Evolutionary conservation across 192 early-diverging fungal genomes (phyloP), one percentile per base, ranked within the genome.

Genomic region (Backusella westeae): DNA sequence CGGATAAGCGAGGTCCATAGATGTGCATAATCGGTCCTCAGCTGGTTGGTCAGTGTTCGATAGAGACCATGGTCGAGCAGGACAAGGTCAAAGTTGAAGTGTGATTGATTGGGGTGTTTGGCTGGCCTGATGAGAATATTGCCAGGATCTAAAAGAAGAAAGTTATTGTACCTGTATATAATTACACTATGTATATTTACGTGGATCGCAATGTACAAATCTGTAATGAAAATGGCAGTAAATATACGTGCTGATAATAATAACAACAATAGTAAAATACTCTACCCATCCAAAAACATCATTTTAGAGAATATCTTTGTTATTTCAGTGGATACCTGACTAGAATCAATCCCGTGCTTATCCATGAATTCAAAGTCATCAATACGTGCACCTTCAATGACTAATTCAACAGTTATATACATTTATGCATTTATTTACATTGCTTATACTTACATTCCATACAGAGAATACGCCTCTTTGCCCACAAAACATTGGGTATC

Each of bases 31-130:
- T 96, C 90, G 35, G 93, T 85, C 12, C 92, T 86, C 82, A 97
- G 90, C 23, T 88, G 85, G 1, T 83, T 76, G 12, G 91, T 75
- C 34, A 98, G 84, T 19, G 85, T 84, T 12, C 95, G 91, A 83
- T 98, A 98, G 36, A 98, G 83, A 34, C 97, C 97, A 81, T 98
- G 97, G 72, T 94, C 93, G 74, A 94, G 83, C 23, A 98, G 83
- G 6, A 97, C 91, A 29, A 98, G 82, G 59, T 96, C 92, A 86
- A 98, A 98, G 82, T 97, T 96, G 71, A 84, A 86, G 52, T 84
- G 87, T 9, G 83, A 91, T 19, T 72, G 35, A 14, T 67, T 26
- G n/a, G 82, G 75, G 17, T 68, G 29, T 44, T 41, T 76, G 49
- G 74, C 35, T 6, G 92, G 89, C 17, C 91, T 87, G 3, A 95